Evolutionary conservation across 2,329 filamentous ascomycete species (phyloP), one percentile per base, ranked within the genome.

Genomic region (Dactylellina sp.): DNA sequence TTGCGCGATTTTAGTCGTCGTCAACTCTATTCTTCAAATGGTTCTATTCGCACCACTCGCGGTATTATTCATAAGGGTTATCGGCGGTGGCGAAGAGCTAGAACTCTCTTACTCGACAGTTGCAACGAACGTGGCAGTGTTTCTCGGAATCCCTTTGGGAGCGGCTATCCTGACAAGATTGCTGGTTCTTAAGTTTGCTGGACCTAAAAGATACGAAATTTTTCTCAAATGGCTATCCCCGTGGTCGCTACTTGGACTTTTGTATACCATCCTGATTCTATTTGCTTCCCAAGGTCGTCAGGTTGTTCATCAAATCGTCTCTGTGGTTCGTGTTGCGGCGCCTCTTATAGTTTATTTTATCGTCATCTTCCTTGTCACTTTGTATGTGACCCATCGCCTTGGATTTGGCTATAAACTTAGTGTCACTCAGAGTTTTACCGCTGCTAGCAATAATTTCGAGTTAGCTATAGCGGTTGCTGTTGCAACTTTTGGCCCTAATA

Each of bases 391-490:
- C 1, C 84, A 85, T 53, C 85, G 84, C 14, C 81, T 89, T n/a
- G 90, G 91, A 0, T 93, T 93, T 70, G 88, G 71, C 1, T 96
- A 96, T 79, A 85, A 85, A 35, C 80, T 93, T 0, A 85, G 86
- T 0, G 85, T 86, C 9, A 94, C 92, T 1, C 92, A 96, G 81
- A 93, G 91, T 79, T 95, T 96, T 78, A 96, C 91, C 0, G 93
- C 92, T 0, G 91, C 91, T 0, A 96, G 92, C 80, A 97, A 97
- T 79, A 96, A 97, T 80, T 97, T 97, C 78, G 93, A 97, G 82
- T 83, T 97, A 22, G 92, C 93, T 0, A 96, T 97, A 81, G 92
- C 92, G 0, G 92, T 97, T 0, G 91, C 91, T 0, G 89, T 96
- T 2, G 90, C 92, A 0, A 89, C 89, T 0, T 96, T 90, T 81